These are phyloP conservation scores for Coprinopsis sp. DNA, from an alignment of 768 basidiomycete genomes.

Conservation along the genomic window DNA sequence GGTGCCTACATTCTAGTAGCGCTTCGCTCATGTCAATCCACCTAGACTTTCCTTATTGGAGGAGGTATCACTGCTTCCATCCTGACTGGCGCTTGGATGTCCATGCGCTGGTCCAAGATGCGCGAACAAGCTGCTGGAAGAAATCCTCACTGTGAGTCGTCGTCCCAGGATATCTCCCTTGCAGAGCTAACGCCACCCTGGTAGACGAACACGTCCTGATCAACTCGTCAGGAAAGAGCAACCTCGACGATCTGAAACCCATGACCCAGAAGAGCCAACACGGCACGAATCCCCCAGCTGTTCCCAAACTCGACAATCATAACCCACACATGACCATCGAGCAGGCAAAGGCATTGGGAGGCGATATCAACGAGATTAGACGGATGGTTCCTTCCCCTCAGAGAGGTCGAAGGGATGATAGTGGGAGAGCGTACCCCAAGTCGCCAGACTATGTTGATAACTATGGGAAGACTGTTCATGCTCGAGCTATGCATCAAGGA, in stretches of 20 bases:
- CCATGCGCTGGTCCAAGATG: background rate
- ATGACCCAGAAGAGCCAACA: constrained; percentile 5
- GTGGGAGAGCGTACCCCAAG: constrained; percentile 27
- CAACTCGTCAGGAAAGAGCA: background rate
- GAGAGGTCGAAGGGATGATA: constrained; percentile 19
- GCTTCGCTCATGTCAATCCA: background rate
- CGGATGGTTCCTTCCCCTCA: constrained; percentile 29
- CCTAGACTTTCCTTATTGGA: constrained; percentile 4
- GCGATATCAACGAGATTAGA: constrained; percentile 14
- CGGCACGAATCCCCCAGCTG: constrained; percentile 14
- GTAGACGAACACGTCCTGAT: constrained; percentile 3
- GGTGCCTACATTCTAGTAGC: background rate
- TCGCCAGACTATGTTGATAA: constrained; percentile 30
- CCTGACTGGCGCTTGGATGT: background rate
- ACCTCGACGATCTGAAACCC: background rate
- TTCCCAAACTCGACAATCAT: constrained; percentile 22
- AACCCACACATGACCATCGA: constrained; percentile 23
- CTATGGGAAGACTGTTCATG: constrained; percentile 24
- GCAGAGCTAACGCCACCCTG: background rate
- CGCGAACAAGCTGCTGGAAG: constrained; percentile 5
- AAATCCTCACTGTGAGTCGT: constrained; percentile 5
- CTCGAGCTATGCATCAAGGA: too few relatives aligned
- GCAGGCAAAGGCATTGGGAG: constrained; percentile 20
- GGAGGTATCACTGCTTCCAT: background rate
- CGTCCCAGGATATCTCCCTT: background rate